A percentile compares a stretch with the other conserved stretches of the same genome.
phyloP scores from a whole-genome alignment of 2,329 filamentous ascomycete genomes.

The Hypoxylon sp. region DNA sequence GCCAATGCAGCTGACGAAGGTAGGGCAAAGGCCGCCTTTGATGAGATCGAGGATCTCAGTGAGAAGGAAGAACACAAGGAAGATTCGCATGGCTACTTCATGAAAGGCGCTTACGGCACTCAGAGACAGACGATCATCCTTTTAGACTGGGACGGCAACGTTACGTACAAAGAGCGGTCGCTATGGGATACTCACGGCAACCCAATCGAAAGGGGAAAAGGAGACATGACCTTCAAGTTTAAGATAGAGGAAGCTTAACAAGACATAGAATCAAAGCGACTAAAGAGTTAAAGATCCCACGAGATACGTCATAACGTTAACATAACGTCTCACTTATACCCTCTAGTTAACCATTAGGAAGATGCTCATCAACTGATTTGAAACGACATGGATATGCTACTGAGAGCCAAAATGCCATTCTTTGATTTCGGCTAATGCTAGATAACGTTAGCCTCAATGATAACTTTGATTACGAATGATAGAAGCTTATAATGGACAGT shows the following conservation, averaged over 20 bases:
- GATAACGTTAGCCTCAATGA: background rate
- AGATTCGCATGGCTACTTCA: constrained; percentile 62
- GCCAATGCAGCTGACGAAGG: constrained; percentile 59
- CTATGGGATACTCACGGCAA: constrained; percentile 73
- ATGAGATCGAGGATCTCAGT: constrained; percentile 57
- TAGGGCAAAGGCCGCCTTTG: constrained; percentile 57
- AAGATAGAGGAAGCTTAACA: constrained; percentile 66
- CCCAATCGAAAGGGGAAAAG: constrained; percentile 66
- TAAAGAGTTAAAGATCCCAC: background rate
- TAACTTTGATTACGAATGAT: background rate
- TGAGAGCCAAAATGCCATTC: background rate
- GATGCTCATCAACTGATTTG: background rate
- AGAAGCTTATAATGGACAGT: background rate
- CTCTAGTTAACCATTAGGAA: background rate
- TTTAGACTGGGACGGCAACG: constrained; percentile 74
- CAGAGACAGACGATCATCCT: constrained; percentile 75
- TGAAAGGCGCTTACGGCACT: constrained; percentile 74
- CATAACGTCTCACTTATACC: background rate
- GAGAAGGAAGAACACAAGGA: constrained; percentile 55
- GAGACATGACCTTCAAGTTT: constrained; percentile 70
- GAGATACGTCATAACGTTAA: background rate
- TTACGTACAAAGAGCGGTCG: constrained; percentile 71
- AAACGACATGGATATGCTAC: background rate
- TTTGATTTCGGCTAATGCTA: background rate
- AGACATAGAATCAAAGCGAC: constrained; percentile 39